Percentiles rank a stretch among this genome's conserved stretches.
Evolutionary conservation across 139 green algal species (phyloP).

Genomic region (Diplosphaera chodatii): DNA sequence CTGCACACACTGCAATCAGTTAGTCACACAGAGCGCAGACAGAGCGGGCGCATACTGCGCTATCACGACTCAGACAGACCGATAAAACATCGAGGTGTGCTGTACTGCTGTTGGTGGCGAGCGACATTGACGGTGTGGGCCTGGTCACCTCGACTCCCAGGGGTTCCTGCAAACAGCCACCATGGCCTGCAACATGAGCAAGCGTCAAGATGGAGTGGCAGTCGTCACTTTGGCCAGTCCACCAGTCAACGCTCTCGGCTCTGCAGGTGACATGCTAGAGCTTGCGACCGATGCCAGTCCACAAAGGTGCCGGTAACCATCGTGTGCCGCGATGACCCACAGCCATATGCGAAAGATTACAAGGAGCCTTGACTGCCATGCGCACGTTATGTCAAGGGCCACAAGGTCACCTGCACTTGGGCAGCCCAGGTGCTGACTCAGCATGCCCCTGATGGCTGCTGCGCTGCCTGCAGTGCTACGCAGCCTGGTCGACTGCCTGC

Average conservation of each 20-base stretch:
- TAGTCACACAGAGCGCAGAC: too few species aligned
- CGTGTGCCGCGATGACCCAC: not conserved
- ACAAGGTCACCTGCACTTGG: not conserved
- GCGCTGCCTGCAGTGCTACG: conserved; percentile 61
- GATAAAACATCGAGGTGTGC: too few species aligned
- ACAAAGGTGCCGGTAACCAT: not conserved
- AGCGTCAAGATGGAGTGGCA: conserved; percentile 66
- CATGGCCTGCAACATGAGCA: conserved; percentile 9
- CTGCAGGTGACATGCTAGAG: conserved; percentile 40
- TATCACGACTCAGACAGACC: too few species aligned
- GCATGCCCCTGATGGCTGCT: not conserved
- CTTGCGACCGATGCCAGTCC: not conserved
- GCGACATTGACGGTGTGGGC: too few species aligned
- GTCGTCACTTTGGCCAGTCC: conserved; percentile 86
- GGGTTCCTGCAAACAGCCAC: too few species aligned
- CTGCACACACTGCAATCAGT: too few species aligned
- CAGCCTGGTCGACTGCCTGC: conserved; percentile 67
- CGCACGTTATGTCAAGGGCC: not conserved
- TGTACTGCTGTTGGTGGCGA: too few species aligned
- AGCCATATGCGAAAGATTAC: not conserved
- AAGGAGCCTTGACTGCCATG: not conserved
- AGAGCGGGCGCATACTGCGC: too few species aligned
- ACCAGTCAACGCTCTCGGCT: conserved; percentile 93
- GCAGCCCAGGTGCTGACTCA: not conserved
- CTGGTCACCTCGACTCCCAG: too few species aligned